Base-by-base conservation (phyloP, 139 green algal species). In the Volvox africanus region DNA sequence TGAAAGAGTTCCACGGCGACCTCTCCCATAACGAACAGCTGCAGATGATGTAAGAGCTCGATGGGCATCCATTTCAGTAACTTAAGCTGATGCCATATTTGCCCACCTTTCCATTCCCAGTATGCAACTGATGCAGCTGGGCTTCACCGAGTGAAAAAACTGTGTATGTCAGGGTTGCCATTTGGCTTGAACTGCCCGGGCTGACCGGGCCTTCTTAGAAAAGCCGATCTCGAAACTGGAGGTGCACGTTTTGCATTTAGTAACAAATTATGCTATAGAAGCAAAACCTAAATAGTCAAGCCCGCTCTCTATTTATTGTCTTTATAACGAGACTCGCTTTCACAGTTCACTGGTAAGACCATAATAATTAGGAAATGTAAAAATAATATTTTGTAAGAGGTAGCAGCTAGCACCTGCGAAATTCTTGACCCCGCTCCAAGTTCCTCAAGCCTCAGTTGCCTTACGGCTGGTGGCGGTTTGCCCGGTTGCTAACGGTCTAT, bases 1-100 rank as follows among this genome's bases (percentile, higher is more conserved):
- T 96, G 93, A 78, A 98, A 98, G 24, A 98, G 92, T 92, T 98
- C 92, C 61, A 93, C 91, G 17, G 96, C 96, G 37, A 98, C 94
- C 89, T 98, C 96, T 17, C 93, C 95, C 93, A 96, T 94, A 16
- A 96, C 91, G 80, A 97, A 97, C 26, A 96, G 78, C 96, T 97
- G 93, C 82, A 79, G 73, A 36, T 33, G 61, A 44, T n/a, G n/a
- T 12, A 62, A 30, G 55, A 11, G 30, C 32, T 33, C 16, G 73
- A 76, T 61, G 80, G 20, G 22, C 11, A 0, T 28, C 44, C 24
- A 30, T 21, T 18, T 55, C 14, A 22, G 62, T 16, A 44, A 28
- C 26, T 16, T 33, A 21, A 17, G 26, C 44, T 22, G 2, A 19
- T 35, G 37, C 6, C 13, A 35, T 5, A 20, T 55, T 26, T 33